Conservation (phyloP, 2,329 filamentous ascomycete genomes). For the Ceratocystis cubensis region DNA sequence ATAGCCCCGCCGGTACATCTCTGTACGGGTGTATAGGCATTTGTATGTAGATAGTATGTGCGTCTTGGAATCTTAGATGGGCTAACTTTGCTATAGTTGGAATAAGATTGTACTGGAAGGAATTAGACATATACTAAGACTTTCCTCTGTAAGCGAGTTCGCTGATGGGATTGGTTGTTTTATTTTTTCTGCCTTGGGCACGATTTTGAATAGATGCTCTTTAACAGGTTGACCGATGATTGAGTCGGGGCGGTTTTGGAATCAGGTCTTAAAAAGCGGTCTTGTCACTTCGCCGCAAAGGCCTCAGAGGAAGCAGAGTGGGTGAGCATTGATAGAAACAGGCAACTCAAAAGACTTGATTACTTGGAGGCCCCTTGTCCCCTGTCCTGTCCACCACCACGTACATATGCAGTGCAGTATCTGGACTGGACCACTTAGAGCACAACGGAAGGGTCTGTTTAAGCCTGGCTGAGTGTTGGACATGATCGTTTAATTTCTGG, state of each 20-base stretch:
- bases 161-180: background rate
- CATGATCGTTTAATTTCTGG: background rate
- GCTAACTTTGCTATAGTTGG: background rate
- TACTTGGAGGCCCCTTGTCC: constrained; percentile 5
- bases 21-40: background rate
- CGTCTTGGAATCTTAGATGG: background rate
- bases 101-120: background rate
- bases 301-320: background rate
- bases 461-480: background rate
- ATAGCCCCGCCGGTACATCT: background rate
- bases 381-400: background rate
- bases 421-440: background rate
- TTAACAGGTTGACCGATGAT: background rate
- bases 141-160: background rate
- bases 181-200: background rate
- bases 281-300: background rate
- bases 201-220: background rate
- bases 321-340: background rate
- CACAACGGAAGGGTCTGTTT: background rate
- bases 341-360: background rate
- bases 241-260: background rate
- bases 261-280: constrained; percentile 5
- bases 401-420: background rate
- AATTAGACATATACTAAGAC: background rate
- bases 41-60: background rate